These are phyloP conservation scores for Hypoxylon rubiginosum DNA, from an alignment of 2,329 filamentous ascomycete genomes.

Conservation along the genomic window DNA sequence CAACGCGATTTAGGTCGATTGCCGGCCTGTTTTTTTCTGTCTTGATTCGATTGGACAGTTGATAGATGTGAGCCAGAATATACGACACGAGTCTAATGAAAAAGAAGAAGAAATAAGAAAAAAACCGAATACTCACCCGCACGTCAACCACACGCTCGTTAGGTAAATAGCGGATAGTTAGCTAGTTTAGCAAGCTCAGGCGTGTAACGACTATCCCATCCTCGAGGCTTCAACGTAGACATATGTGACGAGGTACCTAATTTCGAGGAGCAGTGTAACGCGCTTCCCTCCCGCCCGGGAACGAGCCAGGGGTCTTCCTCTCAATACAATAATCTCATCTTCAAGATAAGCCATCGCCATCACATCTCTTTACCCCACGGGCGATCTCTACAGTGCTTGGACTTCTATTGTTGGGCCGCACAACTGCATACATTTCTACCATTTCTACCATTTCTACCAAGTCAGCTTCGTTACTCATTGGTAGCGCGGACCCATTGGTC, in stretches of 20 bases:
- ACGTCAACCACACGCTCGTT: not conserved
- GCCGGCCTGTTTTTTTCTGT: not conserved
- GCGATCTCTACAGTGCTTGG: constrained; percentile 13
- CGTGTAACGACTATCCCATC: not conserved
- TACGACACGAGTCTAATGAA: constrained; percentile 14
- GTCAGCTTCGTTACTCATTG: constrained; percentile 6
- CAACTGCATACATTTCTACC: not conserved
- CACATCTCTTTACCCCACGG: constrained; percentile 15
- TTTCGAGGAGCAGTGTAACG: not conserved
- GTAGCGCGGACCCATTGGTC: constrained; percentile 12
- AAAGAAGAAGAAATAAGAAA: constrained; percentile 2
- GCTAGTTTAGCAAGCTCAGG: not conserved
- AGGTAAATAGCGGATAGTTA: not conserved
- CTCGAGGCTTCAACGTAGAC: not conserved
- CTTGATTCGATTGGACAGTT: constrained; percentile 7
- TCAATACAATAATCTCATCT: constrained; percentile 2
- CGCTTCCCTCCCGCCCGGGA: not conserved
- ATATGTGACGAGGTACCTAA: not conserved
- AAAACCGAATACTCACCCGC: not conserved
- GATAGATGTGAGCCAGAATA: not conserved
- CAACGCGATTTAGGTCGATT: constrained; percentile 17
- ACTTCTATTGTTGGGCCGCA: not conserved
- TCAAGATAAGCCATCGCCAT: constrained; percentile 21
- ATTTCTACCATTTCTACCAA: not conserved
- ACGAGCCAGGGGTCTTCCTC: not conserved